Conservation (phyloP, 2,329 filamentous ascomycete genomes). For the Penicillium decumbens region DNA sequence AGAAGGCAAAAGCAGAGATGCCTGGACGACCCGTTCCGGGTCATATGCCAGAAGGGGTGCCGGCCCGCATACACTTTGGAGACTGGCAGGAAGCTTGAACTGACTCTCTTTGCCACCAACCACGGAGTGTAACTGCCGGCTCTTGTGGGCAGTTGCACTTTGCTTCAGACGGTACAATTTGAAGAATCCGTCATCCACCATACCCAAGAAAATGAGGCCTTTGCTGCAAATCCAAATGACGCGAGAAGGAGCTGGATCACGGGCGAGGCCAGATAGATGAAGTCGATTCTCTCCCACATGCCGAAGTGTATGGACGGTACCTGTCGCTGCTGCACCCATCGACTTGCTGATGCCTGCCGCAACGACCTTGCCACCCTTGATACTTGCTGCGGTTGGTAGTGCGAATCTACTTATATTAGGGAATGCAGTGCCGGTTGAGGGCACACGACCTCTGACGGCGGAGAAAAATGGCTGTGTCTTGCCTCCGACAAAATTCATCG, state of each 20-base stretch:
- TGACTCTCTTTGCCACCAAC: constrained; percentile 59
- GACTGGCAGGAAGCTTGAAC: constrained; percentile 60
- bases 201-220: constrained; percentile 40
- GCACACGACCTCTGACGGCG: constrained; percentile 55
- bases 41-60: constrained; percentile 55
- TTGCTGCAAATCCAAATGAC: constrained; percentile 46
- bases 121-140: constrained; percentile 51
- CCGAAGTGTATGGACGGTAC: constrained; percentile 46
- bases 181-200: constrained; percentile 45
- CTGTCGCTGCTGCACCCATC: constrained; percentile 46
- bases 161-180: constrained; percentile 43
- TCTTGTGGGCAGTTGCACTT: constrained; percentile 50
- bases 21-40: constrained; percentile 35
- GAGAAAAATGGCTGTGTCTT: constrained; percentile 60
- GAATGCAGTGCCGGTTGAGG: constrained; percentile 44
- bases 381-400: constrained; percentile 45
- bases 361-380: constrained; percentile 45
- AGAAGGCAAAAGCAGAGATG: constrained; percentile 42
- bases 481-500: constrained; percentile 64
- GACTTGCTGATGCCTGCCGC: constrained; percentile 50
- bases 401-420: constrained; percentile 43
- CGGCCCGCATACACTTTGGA: constrained; percentile 56
- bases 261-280: constrained; percentile 40
- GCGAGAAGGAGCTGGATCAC: constrained; percentile 39
- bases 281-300: constrained; percentile 49